Conservation (phyloP, 1,139 yeast species). For the Blastobotrys serpentis region DNA sequence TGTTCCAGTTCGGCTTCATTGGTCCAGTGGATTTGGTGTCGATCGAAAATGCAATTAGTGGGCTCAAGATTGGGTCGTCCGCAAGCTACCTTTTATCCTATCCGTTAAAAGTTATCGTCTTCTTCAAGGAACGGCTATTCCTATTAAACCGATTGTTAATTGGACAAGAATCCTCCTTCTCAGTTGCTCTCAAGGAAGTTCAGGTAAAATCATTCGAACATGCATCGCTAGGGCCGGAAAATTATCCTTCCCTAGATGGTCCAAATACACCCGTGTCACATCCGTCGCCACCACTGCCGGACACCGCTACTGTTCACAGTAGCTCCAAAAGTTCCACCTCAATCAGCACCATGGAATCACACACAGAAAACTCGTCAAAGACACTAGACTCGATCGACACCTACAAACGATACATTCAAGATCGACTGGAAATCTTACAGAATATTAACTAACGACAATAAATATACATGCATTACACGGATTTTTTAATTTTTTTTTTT, state of each 20-base stretch:
- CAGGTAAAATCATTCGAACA: slow-evolving; percentile 28
- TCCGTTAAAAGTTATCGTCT: slow-evolving; percentile 37
- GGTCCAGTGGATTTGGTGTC: slow-evolving; percentile 39
- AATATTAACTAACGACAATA: slow-evolving; percentile 3
- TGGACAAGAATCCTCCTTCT: slow-evolving; percentile 34
- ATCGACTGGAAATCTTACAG: slow-evolving; percentile 10
- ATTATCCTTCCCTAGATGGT: slow-evolving; percentile 23
- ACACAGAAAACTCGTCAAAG: background rate
- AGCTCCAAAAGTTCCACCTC: background rate
- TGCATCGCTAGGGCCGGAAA: slow-evolving; percentile 23
- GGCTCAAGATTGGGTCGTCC: slow-evolving; percentile 14
- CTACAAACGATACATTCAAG: slow-evolving; percentile 9
- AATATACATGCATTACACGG: too few relatives aligned
- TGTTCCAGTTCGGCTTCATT: slow-evolving; percentile 40
- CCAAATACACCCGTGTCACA: background rate
- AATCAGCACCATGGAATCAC: slow-evolving; percentile 17
- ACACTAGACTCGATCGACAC: slow-evolving; percentile 4
- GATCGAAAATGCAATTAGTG: slow-evolving; percentile 24
- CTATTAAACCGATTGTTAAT: slow-evolving; percentile 34
- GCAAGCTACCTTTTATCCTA: slow-evolving; percentile 29
- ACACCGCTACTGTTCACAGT: background rate
- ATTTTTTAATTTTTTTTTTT: too few relatives aligned
- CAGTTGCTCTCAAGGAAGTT: slow-evolving; percentile 32
- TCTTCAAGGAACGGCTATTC: slow-evolving; percentile 38
- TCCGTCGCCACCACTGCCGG: background rate